Evolutionary conservation across 2,329 filamentous ascomycete species (phyloP).

Genomic region (Talaromyces sp.): DNA sequence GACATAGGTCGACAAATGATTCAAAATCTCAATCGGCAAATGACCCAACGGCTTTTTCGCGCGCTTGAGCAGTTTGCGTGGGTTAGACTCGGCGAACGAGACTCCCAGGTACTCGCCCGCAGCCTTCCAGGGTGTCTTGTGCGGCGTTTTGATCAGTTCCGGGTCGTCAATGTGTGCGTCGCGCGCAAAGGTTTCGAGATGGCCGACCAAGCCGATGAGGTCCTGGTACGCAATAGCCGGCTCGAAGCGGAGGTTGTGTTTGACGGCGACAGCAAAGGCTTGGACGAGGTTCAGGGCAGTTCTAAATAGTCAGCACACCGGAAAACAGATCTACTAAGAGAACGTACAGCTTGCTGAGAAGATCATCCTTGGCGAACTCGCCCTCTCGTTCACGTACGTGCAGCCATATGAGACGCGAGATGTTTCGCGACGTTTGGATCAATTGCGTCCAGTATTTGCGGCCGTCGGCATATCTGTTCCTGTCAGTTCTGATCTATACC

Average conservation of each 20-base stretch:
- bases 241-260: constrained; percentile 79
- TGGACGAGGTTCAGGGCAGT: constrained; percentile 72
- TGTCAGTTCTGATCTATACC: neutral
- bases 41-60: constrained; percentile 70
- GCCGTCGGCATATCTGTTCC: constrained; percentile 52
- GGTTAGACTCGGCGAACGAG: constrained; percentile 71
- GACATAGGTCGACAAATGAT: constrained; percentile 62
- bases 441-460: constrained; percentile 59
- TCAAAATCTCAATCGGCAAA: constrained; percentile 75
- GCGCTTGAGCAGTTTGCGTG: constrained; percentile 69
- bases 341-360: constrained; percentile 60
- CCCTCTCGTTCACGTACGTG: constrained; percentile 60
- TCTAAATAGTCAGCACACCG: constrained; percentile 18
- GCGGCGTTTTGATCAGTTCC: constrained; percentile 26
- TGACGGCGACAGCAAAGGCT: constrained; percentile 70
- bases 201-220: constrained; percentile 61
- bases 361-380: constrained; percentile 56
- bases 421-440: constrained; percentile 50
- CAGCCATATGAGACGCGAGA: constrained; percentile 74
- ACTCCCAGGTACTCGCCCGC: constrained; percentile 70
- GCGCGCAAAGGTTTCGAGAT: constrained; percentile 70
- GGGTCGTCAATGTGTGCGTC: constrained; percentile 43
- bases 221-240: constrained; percentile 74
- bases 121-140: constrained; percentile 55
- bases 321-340: neutral